These are phyloP conservation scores for Exophiala alcalophila DNA, from an alignment of 2,329 filamentous ascomycete genomes.

Conservation along the genomic window DNA sequence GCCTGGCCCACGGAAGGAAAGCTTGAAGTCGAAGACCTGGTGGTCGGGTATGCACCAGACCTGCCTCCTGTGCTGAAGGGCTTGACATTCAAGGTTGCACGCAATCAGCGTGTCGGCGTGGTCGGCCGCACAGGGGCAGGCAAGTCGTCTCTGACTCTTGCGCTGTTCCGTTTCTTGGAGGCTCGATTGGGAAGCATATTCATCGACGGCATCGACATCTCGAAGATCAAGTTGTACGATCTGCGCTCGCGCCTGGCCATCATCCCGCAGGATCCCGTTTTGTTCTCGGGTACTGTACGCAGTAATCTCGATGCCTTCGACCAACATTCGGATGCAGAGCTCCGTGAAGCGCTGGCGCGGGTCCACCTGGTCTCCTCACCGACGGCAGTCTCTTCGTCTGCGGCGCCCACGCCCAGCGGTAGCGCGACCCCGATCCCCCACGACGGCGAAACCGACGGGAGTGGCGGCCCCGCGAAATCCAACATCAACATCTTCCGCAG, in stretches of 20 bases:
- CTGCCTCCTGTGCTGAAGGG: constrained; percentile 68
- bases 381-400: constrained; percentile 30
- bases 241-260: constrained; percentile 73
- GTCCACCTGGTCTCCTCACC: constrained; percentile 62
- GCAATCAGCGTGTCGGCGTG: constrained; percentile 70
- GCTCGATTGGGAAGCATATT: constrained; percentile 62
- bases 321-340: constrained; percentile 64
- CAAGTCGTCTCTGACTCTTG: constrained; percentile 72
- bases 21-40: constrained; percentile 70
- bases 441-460: constrained; percentile 31
- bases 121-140: constrained; percentile 76
- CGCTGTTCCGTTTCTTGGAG: constrained; percentile 75
- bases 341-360: constrained; percentile 66
- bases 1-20: constrained; percentile 73
- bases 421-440: constrained; percentile 22
- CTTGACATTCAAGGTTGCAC: constrained; percentile 63
- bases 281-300: constrained; percentile 75
- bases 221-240: constrained; percentile 66
- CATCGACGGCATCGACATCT: constrained; percentile 73
- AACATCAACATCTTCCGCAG: constrained; percentile 66
- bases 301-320: constrained; percentile 76
- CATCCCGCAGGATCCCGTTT: constrained; percentile 77
- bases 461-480: constrained; percentile 50
- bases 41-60: constrained; percentile 68
- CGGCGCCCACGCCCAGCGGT: constrained; percentile 24